Percentiles rank a stretch among this genome's conserved stretches.
Conservation (phyloP, 192 early-diverging fungal species). For the Globomyces pollinis-pini region DNA sequence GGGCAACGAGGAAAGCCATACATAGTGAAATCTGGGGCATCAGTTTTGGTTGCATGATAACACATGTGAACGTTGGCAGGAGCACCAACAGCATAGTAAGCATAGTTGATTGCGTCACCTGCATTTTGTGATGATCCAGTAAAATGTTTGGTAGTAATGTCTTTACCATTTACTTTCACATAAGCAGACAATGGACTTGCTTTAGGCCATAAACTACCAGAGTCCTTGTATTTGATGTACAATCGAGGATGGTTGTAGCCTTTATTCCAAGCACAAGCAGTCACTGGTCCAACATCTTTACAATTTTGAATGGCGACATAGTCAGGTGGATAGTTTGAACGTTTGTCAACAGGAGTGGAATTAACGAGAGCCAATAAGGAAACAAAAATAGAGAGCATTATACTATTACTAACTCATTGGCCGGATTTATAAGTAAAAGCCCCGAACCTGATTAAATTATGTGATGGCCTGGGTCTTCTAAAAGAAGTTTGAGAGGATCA, state of each 20-base stretch:
- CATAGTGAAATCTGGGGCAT: conserved; percentile 9
- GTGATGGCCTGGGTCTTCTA: no score
- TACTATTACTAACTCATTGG: no score
- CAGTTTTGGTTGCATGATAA: background rate
- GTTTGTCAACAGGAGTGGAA: background rate
- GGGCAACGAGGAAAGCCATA: background rate
- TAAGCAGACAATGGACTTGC: conserved; percentile 3
- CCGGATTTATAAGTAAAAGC: no score
- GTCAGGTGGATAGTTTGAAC: conserved; percentile 7
- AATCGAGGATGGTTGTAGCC: background rate
- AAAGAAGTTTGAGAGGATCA: no score
- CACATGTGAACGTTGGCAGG: conserved; percentile 3
- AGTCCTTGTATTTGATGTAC: background rate
- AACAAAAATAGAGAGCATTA: background rate
- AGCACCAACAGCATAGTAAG: background rate
- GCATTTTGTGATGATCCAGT: background rate
- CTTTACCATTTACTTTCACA: background rate
- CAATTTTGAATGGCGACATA: background rate
- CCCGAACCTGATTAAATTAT: no score
- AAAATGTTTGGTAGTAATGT: background rate
- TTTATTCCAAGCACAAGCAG: background rate
- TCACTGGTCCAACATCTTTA: background rate
- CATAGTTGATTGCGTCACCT: no score
- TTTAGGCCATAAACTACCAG: conserved; percentile 3
- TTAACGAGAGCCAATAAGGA: background rate